phyloP scores from a whole-genome alignment of 1,284 basidiomycete species.

The Melampsora larici-populina region DNA sequence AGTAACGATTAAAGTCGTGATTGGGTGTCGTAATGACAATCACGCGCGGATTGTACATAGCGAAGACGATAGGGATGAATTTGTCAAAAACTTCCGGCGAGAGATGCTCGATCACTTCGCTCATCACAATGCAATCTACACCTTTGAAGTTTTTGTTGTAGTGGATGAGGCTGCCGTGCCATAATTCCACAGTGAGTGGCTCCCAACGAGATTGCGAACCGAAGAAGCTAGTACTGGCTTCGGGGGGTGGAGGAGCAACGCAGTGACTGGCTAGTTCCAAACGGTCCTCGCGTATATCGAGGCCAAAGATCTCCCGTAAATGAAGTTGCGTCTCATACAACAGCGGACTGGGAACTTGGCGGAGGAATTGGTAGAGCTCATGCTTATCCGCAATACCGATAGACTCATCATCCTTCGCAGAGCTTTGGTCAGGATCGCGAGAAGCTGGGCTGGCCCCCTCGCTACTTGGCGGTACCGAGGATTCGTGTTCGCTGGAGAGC shows the following conservation, averaged over 20 bases:
- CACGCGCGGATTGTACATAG: slow-evolving; percentile 4
- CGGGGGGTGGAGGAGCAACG: neutral
- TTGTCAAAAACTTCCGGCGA: neutral
- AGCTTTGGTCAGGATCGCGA: no score
- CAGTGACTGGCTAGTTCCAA: neutral
- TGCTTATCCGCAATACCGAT: neutral
- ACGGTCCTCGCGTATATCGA: slow-evolving; percentile 12
- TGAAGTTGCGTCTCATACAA: slow-evolving; percentile 25
- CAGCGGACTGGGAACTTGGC: neutral
- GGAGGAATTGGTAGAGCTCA: neutral
- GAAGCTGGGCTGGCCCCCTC: neutral
- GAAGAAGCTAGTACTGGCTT: neutral
- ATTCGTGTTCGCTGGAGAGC: neutral
- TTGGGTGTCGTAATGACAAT: slow-evolving; percentile 41
- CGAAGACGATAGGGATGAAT: slow-evolving; percentile 20
- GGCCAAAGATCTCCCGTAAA: slow-evolving; percentile 11
- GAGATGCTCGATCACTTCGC: slow-evolving; percentile 42
- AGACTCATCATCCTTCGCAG: neutral
- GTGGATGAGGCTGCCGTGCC: slow-evolving; percentile 12
- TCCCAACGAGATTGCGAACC: slow-evolving; percentile 15
- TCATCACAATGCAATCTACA: slow-evolving; percentile 37
- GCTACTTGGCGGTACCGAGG: neutral
- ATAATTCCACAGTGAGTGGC: slow-evolving; percentile 30
- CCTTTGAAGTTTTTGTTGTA: slow-evolving; percentile 14
- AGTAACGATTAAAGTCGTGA: slow-evolving; percentile 34